phyloP scores from a whole-genome alignment of 192 early-diverging fungal genomes.

The Gryganskiella cystojenkinii region DNA sequence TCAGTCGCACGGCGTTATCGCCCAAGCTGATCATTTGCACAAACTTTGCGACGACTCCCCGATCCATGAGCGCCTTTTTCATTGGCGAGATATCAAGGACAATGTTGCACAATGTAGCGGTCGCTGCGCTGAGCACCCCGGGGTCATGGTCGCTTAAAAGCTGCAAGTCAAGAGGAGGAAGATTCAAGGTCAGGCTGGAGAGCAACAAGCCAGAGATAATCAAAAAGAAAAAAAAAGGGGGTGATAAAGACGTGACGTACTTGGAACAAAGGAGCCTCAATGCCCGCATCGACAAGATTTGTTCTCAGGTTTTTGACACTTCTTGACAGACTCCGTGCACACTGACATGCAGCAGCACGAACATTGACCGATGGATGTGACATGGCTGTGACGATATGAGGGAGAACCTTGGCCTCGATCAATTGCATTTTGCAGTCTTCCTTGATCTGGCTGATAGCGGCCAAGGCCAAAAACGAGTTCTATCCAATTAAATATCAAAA shows the following conservation, averaged over 20 bases:
- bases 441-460: slow-evolving; percentile 73
- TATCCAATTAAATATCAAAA: too few species aligned
- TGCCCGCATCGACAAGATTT: slow-evolving; percentile 79
- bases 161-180: slow-evolving; percentile 9
- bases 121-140: slow-evolving; percentile 73
- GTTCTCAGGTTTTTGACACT: slow-evolving; percentile 82
- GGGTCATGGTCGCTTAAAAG: slow-evolving; percentile 70
- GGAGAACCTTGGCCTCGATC: slow-evolving; percentile 81
- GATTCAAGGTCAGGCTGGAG: not conserved
- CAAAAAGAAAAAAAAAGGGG: not conserved
- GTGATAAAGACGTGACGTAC: slow-evolving; percentile 37
- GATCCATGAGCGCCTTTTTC: slow-evolving; percentile 77
- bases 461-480: slow-evolving; percentile 76
- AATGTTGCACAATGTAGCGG: slow-evolving; percentile 86
- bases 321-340: slow-evolving; percentile 79
- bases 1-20: slow-evolving; percentile 68
- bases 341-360: slow-evolving; percentile 82
- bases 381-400: slow-evolving; percentile 74
- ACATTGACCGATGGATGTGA: slow-evolving; percentile 65
- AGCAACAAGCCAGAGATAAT: too few species aligned
- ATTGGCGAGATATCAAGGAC: slow-evolving; percentile 88
- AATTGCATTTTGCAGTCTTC: slow-evolving; percentile 80
- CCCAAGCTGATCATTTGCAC: slow-evolving; percentile 64
- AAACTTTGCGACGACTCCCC: slow-evolving; percentile 76
- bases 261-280: slow-evolving; percentile 75